Evolutionary conservation across 2,329 filamentous ascomycete genomes (phyloP), one percentile per base, ranked within the genome.

Genomic region (Colletotrichum eleusines): DNA sequence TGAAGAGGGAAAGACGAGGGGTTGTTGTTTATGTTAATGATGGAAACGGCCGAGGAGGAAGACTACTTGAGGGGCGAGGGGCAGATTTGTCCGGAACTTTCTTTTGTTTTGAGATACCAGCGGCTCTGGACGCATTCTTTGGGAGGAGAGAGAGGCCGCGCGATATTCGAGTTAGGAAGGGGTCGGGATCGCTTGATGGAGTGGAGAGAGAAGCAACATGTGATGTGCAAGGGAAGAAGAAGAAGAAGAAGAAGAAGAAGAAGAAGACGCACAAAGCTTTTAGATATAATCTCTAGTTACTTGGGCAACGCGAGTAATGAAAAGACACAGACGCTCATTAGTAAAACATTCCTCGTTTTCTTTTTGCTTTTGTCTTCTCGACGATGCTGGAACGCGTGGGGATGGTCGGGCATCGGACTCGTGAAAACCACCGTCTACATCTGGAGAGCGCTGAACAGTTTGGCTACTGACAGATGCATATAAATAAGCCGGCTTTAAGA

Each of bases 101-200:
- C 46, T 50, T 51, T 50, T 62, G 59, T 50, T 50, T 14, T n/a
- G 33, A 40, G 59, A 62, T 62, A 62, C 59, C 59, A 51, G n/a
- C n/a, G 26, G 16, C 18, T 28, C 18, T 11, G 20, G 33, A 0
- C 31, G 46, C 57, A 40, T 11, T 12, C 6, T 5, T n/a, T n/a
- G n/a, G 4, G 16, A 0, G 14, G 23, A 33, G 23, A 6, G 20
- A 23, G 20, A 4, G 5, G n/a, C 3, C 20, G 6, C 14, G 8
- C n/a, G 20, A 46, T 46, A 16, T n/a, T 8, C 23, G 20, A n/a
- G 9, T 23, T 7, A 33, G 9, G 8, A 20, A 1, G 5, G 20
- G 5, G 8, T 5, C 3, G 5, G 20, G 40, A 23, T 33, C 18
- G 12, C 3, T 14, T 35, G 18, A 42, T 1, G 23, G 31, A 6